Evolutionary conservation across 208 protist species (phyloP).

Genomic region (Wallacemonas sp.): DNA sequence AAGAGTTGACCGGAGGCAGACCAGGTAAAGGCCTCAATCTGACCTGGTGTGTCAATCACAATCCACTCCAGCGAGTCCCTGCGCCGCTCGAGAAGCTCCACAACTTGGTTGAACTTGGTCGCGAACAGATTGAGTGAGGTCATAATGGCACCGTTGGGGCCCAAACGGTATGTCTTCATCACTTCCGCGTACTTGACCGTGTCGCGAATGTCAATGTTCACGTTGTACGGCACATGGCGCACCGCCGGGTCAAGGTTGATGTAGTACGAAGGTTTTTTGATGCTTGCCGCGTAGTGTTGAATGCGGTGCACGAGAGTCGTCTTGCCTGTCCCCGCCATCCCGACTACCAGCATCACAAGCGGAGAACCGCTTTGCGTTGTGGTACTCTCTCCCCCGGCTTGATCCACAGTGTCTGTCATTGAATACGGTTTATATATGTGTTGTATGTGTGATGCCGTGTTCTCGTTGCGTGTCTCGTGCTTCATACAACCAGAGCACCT

Average conservation of each 20-base stretch:
- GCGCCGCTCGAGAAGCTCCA: conserved; percentile 84
- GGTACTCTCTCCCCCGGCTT: too few species aligned
- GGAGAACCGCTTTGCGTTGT: too few species aligned
- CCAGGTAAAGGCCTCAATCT: conserved; percentile 99
- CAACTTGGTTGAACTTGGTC: conserved; percentile 98
- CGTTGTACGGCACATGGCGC: conserved; percentile 90
- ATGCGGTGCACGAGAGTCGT: conserved; percentile 98
- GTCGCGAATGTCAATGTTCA: conserved; percentile 99
- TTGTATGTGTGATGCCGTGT: too few species aligned
- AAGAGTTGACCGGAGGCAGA: conserved; percentile 98
- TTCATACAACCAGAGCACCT: too few species aligned
- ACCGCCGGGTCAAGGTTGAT: conserved; percentile 99
- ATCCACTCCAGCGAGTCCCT: conserved; percentile 91
- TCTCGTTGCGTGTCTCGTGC: too few species aligned
- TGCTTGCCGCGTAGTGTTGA: conserved; percentile 86
- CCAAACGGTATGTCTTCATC: conserved; percentile 97
- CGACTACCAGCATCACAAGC: conserved; percentile 96
- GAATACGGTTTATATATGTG: too few species aligned
- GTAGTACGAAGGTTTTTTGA: conserved; percentile 90
- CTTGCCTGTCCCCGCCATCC: conserved; percentile 99
- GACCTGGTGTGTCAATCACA: conserved; percentile 98
- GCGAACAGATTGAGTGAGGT: conserved; percentile 99
- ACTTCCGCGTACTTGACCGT: conserved; percentile 98
- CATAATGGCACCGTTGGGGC: conserved; percentile 99
- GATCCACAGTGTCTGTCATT: too few species aligned